Evolutionary conservation across 179 eudicot species (phyloP).

Genomic region (Beta lomatogona): DNA sequence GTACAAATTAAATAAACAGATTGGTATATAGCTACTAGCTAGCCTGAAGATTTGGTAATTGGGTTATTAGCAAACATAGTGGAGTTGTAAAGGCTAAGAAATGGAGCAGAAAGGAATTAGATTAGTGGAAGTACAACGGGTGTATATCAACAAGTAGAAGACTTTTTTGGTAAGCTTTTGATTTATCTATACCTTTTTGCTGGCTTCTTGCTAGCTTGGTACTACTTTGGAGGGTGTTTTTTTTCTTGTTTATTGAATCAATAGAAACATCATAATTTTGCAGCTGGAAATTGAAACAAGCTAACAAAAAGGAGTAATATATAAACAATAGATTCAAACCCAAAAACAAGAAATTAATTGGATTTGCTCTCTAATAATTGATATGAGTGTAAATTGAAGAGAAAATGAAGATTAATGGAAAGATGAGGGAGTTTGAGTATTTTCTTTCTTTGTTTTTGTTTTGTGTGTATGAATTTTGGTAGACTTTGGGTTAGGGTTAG

Average conservation of each 20-base stretch:
- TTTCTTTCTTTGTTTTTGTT: background rate
- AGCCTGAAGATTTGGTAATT: background rate
- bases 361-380: background rate
- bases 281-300: background rate
- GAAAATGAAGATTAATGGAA: background rate
- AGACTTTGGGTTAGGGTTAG: conserved; percentile 26
- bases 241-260: background rate
- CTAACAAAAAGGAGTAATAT: too few relatives aligned
- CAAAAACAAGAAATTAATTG: background rate
- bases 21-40: background rate
- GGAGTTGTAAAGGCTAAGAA: conserved; percentile 24
- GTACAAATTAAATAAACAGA: too few relatives aligned
- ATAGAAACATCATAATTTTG: background rate
- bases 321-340: background rate
- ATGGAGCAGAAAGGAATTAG: conserved; percentile 18
- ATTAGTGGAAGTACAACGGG: conserved; percentile 34
- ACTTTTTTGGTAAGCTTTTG: background rate
- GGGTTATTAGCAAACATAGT: conserved; percentile 19
- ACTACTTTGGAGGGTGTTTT: background rate
- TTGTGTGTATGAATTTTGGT: background rate
- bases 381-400: background rate
- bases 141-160: background rate
- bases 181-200: conserved; percentile 8
- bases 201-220: background rate
- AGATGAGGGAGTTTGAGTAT: background rate